A percentile compares a stretch with the other conserved stretches of the same genome.
phyloP scores from a whole-genome alignment of 352 stramenopile species.

The Phytophthora kernoviae region DNA sequence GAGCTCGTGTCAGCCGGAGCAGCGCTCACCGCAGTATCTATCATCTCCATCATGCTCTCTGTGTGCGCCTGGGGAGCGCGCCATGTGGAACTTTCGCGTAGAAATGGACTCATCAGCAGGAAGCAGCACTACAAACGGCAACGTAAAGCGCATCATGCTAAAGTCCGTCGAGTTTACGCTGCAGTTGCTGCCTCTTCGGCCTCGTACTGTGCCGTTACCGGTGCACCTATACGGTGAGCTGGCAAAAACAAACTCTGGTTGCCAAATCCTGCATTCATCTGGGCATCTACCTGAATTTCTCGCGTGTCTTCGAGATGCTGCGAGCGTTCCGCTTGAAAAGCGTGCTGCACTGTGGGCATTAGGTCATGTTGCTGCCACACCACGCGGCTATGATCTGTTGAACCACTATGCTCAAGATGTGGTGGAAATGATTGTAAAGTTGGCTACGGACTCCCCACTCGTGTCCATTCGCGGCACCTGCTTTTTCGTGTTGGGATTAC shows the following conservation, averaged over 20 bases:
- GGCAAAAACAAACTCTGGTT: constrained; percentile 82
- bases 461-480: constrained; percentile 87
- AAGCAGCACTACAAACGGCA: constrained; percentile 48
- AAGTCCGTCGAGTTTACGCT: constrained; percentile 91
- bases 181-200: constrained; percentile 78
- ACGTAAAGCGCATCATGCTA: constrained; percentile 78
- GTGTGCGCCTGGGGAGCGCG: constrained; percentile 79
- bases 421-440: constrained; percentile 86
- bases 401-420: constrained; percentile 83
- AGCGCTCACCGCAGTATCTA: constrained; percentile 74
- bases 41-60: constrained; percentile 72
- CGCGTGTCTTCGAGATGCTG: constrained; percentile 75
- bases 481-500: constrained; percentile 85
- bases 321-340: constrained; percentile 85
- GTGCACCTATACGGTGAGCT: constrained; percentile 88
- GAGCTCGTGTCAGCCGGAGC: constrained; percentile 86
- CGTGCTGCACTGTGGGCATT: constrained; percentile 85
- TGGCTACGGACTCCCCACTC: constrained; percentile 80
- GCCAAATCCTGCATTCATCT: constrained; percentile 78
- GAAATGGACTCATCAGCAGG: constrained; percentile 73
- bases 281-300: constrained; percentile 88
- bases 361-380: constrained; percentile 81
- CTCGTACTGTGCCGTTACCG: constrained; percentile 77
- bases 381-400: constrained; percentile 81
- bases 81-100: constrained; percentile 90